Base-by-base conservation (phyloP, 2,329 filamentous ascomycete species). In the Trichoderma sp. region DNA sequence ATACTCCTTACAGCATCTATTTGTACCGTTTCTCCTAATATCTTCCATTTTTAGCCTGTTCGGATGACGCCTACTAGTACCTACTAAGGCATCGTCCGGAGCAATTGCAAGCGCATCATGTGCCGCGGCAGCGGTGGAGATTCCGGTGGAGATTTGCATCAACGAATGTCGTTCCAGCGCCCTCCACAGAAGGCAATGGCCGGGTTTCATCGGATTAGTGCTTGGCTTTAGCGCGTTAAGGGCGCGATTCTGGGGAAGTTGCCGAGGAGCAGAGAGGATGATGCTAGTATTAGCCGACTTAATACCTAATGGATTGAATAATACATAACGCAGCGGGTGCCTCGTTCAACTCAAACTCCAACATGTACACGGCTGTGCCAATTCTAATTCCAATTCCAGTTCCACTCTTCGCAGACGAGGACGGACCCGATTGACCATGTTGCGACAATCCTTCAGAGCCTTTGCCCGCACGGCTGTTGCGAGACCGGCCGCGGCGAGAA, bases 171-270 rank as follows among this genome's bases (percentile, higher is more conserved):
- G 39, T 43, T 60, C 60, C 60, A 43, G 69, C 60, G 60, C 65
- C 24, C 56, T 69, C 65, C 53, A 56, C 34, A 65, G 24, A 53
- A 34, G 26, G 39, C 14, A 30, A 21, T 21, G 43, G 43, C n/a
- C 77, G 77, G 77, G 74, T 78, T 77, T 65, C 76, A 71, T 77
- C 77, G 77, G 77, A 78, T 79, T 77, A 77, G 66, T 47, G 58
- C 71, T 58, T 34, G 28, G 47, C 8, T 18, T 51, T 60, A 60
- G 65, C 39, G 61, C 43, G 43, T 47, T 61, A 51, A 68, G 61
- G 66, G 66, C 21, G 18, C 58, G 60, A 72, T 56, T 63, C 70
- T 66, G 70, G 62, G 61, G 62, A 71, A 71, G 76, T 39, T 39
- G 26, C 71, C 53, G 51, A 65, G 47, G 56, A 26, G 57, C 39